Evolutionary conservation across 352 stramenopile genomes (phyloP).

Genomic region (Phytophthora ramorum): DNA sequence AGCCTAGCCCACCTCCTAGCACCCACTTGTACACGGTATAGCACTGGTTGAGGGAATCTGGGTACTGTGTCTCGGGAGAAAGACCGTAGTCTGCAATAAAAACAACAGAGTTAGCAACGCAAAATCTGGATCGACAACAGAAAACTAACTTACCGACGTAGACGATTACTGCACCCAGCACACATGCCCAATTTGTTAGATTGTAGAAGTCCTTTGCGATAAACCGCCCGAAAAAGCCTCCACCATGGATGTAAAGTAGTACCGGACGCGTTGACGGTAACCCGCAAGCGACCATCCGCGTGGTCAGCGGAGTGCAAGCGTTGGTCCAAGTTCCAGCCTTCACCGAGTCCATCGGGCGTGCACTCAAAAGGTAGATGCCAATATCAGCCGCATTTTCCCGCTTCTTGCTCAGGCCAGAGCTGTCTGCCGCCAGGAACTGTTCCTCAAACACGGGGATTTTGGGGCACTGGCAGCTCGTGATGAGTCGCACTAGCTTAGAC

Average conservation of each 20-base stretch:
- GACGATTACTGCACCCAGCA: constrained; percentile 83
- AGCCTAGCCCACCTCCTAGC: constrained; percentile 73
- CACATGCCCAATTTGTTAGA: constrained; percentile 71
- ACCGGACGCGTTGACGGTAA: constrained; percentile 74
- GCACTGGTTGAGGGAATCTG: constrained; percentile 78
- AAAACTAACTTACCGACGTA: constrained; percentile 72
- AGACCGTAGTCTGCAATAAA: constrained; percentile 74
- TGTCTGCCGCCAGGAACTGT: constrained; percentile 65
- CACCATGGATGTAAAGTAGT: constrained; percentile 88
- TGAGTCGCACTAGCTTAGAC: constrained; percentile 69
- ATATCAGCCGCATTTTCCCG: constrained; percentile 61
- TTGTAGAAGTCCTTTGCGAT: constrained; percentile 88
- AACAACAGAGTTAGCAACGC: constrained; percentile 3
- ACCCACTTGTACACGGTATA: constrained; percentile 90
- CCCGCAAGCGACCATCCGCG: constrained; percentile 72
- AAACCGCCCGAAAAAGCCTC: constrained; percentile 89
- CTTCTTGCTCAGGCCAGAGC: constrained; percentile 40
- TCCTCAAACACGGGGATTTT: constrained; percentile 73
- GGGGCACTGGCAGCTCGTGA: constrained; percentile 71
- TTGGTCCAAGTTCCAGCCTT: constrained; percentile 75
- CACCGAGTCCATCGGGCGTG: constrained; percentile 67
- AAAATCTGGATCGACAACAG: constrained; percentile 1
- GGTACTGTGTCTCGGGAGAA: constrained; percentile 85
- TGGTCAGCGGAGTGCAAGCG: constrained; percentile 56
- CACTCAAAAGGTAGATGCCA: constrained; percentile 75